phyloP scores from a whole-genome alignment of 495 filamentous ascomycete genomes.

The Talaromyces wortmannii region DNA sequence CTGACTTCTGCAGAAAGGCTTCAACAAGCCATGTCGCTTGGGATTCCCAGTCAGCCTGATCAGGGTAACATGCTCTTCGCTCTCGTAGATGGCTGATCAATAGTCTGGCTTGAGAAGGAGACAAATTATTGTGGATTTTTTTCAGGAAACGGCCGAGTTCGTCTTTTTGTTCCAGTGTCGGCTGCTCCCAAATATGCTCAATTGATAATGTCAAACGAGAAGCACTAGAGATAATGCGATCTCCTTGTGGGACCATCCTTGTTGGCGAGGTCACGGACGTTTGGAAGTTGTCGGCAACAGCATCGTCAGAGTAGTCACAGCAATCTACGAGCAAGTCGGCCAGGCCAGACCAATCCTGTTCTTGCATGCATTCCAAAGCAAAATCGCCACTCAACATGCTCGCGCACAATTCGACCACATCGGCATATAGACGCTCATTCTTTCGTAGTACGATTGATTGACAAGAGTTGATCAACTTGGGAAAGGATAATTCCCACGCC shows the following conservation, averaged over 20 bases:
- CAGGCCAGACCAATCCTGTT: slow-evolving; percentile 25
- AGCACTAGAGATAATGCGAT: slow-evolving; percentile 27
- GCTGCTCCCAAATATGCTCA: slow-evolving; percentile 34
- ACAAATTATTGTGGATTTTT: slow-evolving; percentile 29
- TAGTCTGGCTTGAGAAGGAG: slow-evolving; percentile 35
- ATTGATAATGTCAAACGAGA: slow-evolving; percentile 31
- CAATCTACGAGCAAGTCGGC: slow-evolving; percentile 54
- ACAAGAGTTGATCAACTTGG: slow-evolving; percentile 49
- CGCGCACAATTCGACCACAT: slow-evolving; percentile 44
- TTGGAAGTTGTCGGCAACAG: slow-evolving; percentile 3
- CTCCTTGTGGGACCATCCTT: neutral
- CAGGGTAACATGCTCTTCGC: slow-evolving; percentile 60
- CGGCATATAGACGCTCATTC: slow-evolving; percentile 46
- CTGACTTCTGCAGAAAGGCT: slow-evolving; percentile 57
- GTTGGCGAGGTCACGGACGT: neutral
- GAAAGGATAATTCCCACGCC: slow-evolving; percentile 49
- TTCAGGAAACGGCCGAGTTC: slow-evolving; percentile 30
- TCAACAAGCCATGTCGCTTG: slow-evolving; percentile 56
- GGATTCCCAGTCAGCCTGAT: slow-evolving; percentile 56
- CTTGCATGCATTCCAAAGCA: slow-evolving; percentile 18
- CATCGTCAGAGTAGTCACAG: slow-evolving; percentile 48
- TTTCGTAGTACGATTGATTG: slow-evolving; percentile 43
- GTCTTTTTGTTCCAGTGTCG: slow-evolving; percentile 29
- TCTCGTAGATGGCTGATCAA: slow-evolving; percentile 29
- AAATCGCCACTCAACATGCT: slow-evolving; percentile 35